These are phyloP conservation scores for Flaveria sonorensis DNA, from an alignment of 129 eudicot genomes.

Conservation along the genomic window DNA sequence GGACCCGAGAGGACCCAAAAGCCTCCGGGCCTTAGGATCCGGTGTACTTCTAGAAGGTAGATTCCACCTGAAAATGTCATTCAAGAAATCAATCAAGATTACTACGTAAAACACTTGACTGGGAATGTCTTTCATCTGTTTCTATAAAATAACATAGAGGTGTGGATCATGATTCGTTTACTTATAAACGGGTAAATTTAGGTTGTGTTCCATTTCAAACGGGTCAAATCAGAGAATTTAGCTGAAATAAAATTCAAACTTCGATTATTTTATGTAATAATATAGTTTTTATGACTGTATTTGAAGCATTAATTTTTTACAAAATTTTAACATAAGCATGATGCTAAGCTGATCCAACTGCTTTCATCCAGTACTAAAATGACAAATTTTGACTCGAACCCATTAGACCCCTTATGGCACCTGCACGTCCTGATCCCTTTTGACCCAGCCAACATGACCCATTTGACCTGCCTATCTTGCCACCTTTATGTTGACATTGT, in stretches of 20 bases:
- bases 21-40: constrained; percentile 95
- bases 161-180: neutral
- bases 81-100: constrained; percentile 14
- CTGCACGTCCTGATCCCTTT: neutral
- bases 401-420: neutral
- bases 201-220: neutral
- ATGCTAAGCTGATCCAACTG: neutral
- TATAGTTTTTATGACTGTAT: neutral
- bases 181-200: neutral
- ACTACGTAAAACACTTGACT: neutral
- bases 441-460: neutral
- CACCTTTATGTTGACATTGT: neutral
- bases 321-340: neutral
- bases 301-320: neutral
- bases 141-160: neutral
- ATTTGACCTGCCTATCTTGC: neutral
- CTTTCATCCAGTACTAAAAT: neutral
- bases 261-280: neutral
- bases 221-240: neutral
- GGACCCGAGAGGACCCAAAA: constrained; percentile 99
- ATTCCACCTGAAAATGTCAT: constrained; percentile 69
- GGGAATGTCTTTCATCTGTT: neutral
- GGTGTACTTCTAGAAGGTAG: constrained; percentile 86
- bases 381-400: neutral
- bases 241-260: neutral